A percentile compares a stretch with the other conserved stretches of the same genome.
Evolutionary conservation across 2,329 filamentous ascomycete species (phyloP).

Genomic region (Cytospora piceicola): DNA sequence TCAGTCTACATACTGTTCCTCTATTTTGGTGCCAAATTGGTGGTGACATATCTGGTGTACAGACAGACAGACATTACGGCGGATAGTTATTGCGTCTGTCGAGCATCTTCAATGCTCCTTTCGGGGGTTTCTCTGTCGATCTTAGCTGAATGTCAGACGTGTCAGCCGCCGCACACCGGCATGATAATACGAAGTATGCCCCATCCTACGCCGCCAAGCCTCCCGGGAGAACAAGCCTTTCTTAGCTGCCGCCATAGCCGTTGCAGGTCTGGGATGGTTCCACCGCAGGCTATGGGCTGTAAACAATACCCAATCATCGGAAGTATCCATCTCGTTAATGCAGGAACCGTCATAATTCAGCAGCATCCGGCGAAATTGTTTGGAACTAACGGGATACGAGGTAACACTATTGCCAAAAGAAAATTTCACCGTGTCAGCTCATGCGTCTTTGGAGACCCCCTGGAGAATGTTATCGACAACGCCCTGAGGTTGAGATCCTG

Average conservation of each 20-base stretch:
- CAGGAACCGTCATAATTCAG: neutral
- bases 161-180: neutral
- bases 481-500: neutral
- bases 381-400: neutral
- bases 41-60: too few species aligned
- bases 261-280: neutral
- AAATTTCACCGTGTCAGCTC: neutral
- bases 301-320: constrained; percentile 17
- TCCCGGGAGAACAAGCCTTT: constrained; percentile 13
- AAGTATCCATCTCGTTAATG: neutral
- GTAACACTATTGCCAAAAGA: neutral
- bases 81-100: too few species aligned
- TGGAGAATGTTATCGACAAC: neutral
- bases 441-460: neutral
- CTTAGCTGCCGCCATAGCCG: constrained; percentile 17
- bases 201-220: neutral
- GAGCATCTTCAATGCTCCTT: neutral
- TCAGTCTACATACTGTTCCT: too few species aligned
- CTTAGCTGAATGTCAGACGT: neutral
- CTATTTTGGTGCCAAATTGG: too few species aligned
- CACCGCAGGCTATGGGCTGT: neutral
- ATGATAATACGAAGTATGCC: constrained; percentile 2
- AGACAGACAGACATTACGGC: too few species aligned
- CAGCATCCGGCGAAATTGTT: neutral
- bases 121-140: neutral